Base-by-base conservation (phyloP, 129 eudicot genomes). In the Artemisia tridentata region DNA sequence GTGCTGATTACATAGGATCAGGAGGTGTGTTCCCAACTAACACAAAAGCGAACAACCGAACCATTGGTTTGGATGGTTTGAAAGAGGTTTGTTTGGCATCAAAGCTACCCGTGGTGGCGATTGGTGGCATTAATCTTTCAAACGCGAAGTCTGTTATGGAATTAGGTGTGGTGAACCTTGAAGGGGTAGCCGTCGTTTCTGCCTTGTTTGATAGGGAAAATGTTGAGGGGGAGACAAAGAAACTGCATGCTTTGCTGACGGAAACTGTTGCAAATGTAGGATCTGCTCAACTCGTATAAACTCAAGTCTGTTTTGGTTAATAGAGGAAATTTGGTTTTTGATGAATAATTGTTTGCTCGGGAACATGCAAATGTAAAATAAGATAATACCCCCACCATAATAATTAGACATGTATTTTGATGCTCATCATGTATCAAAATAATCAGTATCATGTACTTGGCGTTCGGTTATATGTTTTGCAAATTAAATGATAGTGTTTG, bases 131-230 rank as follows among this genome's bases (percentile, higher is more conserved):
- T n/a, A 86, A 88, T 53, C 50, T 74, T 34, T 80, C 87, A 14
- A 92, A 89, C 72, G 92, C 82, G 0, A 64, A 60, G 23, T 54
- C 89, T 1, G 95, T 89, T 69, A 83, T 92, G 96, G 88, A 76
- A 63, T 18, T 85, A 2, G 88, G 88, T 14, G 78, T 82, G 7
- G 86, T 71, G 12, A 89, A 78, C 72, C 67, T 89, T 54, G 68
- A 80, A 80, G 98, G 98, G 6, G 92, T 89, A 65, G 98, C 96
- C 11, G 98, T 89, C 74, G 98, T 92, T 27, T 92, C 98, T 9
- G 96, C 96, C 14, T 55, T 92, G 72, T 92, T 92, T 78, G 98
- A 92, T 66, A 64, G 88, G 81, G 92, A 92, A 41, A 85, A 80
- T 69, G 86, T 92, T 75, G 70, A 7, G 23, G 52, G 51, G 0